These are phyloP conservation scores for Pseudogymnoascus sp. DNA, from an alignment of 2,329 filamentous ascomycete species.

Conservation along the genomic window DNA sequence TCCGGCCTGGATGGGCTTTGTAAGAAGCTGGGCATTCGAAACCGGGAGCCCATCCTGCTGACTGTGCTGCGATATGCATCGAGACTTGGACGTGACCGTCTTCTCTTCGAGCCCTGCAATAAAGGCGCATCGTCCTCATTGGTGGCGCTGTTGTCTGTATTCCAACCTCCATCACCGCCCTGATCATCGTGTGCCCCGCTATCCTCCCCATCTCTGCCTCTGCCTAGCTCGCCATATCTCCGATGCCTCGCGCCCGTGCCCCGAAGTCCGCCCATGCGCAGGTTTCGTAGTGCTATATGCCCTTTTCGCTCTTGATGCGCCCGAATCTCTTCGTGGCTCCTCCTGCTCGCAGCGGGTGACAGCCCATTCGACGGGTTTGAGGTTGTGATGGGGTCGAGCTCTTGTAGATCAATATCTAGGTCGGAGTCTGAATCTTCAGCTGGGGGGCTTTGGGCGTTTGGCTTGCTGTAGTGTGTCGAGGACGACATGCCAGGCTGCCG, in stretches of 20 bases:
- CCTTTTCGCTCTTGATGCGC: conserved; percentile 28
- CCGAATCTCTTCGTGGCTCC: conserved; percentile 24
- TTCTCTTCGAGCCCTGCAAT: conserved; percentile 37
- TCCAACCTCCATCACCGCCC: conserved; percentile 39
- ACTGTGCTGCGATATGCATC: conserved; percentile 36
- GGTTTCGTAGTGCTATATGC: conserved; percentile 63
- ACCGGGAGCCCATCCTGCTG: conserved; percentile 42
- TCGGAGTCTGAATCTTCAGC: conserved; percentile 68
- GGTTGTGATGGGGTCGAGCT: conserved; percentile 58
- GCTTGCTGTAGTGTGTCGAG: conserved; percentile 27
- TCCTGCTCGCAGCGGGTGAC: conserved; percentile 24
- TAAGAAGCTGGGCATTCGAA: conserved; percentile 64
- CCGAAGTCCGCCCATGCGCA: conserved; percentile 59
- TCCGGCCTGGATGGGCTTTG: conserved; percentile 31
- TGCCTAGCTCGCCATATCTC: conserved; percentile 55
- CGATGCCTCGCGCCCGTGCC: conserved; percentile 44
- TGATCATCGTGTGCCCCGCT: conserved; percentile 61
- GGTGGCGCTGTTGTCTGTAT: conserved; percentile 52
- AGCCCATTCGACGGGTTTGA: conserved; percentile 21
- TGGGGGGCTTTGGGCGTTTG: conserved; percentile 50
- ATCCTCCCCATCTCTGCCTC: conserved; percentile 47
- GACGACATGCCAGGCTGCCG: conserved; percentile 27
- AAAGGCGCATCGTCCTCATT: conserved; percentile 68
- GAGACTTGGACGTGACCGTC: conserved; percentile 28
- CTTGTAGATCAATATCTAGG: conserved; percentile 68